Evolutionary conservation across 768 basidiomycete species (phyloP), one percentile per base, ranked within the genome.

Genomic region (Russula compacta): DNA sequence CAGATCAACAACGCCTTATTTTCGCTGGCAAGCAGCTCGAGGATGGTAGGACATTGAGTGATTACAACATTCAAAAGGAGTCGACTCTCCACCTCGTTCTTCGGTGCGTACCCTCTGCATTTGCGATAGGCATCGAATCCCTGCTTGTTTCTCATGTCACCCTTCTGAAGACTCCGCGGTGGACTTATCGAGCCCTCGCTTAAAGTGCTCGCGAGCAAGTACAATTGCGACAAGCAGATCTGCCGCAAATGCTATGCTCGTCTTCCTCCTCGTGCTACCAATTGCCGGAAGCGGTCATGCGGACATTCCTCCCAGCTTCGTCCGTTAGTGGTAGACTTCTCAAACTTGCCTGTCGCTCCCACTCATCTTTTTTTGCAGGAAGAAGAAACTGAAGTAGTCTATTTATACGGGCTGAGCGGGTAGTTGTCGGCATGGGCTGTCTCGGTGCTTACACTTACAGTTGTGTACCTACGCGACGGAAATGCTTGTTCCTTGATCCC

Each of bases 161-260:
- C 36, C 8, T 54, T 58, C 50, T 17, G 29, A 66, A 89, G 89
- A 80, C 91, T 95, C 69, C 89, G 93, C 75, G 95, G 97, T 64
- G 97, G 97, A 55, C 93, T 99, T 80, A 98, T 99, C 68, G 97
- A 99, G 79, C 97, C 97, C 64, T 98, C 97, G 67, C 79, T 99
- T 71, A 98, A 98, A 78, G 92, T 93, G 44, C 85, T 98, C 63
- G 97, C 97, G 60, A 82, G 87, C 73, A 95, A 95, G 76, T 97
- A 94, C 85, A 98, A 98, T 79, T 98, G 94, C 75, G 93, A 97
- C 78, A 95, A 95, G 83, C 92, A 95, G 74, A 98, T 98, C 71
- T 98, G 97, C 84, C 93, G 97, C 76, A 98, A 98, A 77, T 98
- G 97, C 81, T 98, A 98, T 76, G 97, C 97, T 48, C 95, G 97